A percentile compares a stretch with the other conserved stretches of the same genome.
phyloP scores from a whole-genome alignment of 805 yeast genomes.

The Sporopachydermia quercuum region DNA sequence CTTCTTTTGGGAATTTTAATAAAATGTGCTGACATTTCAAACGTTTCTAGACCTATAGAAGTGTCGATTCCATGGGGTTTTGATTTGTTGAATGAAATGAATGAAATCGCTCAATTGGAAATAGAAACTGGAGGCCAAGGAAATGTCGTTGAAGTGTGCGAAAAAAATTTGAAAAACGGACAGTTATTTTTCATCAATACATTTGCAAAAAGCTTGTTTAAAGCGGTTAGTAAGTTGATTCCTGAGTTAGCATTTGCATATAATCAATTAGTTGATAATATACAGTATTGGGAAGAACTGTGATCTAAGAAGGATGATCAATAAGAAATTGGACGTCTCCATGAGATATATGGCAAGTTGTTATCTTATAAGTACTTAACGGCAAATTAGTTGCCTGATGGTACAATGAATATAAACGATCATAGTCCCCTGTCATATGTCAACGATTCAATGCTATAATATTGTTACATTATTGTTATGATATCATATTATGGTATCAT shows the following conservation, averaged over 20 bases:
- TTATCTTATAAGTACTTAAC: too few relatives aligned
- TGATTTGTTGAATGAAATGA: slow-evolving; percentile 63
- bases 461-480: too few relatives aligned
- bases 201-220: slow-evolving; percentile 68
- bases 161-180: slow-evolving; percentile 25
- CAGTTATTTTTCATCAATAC: slow-evolving; percentile 74
- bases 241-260: slow-evolving; percentile 46
- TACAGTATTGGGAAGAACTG: slow-evolving; percentile 35
- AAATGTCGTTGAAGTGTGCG: slow-evolving; percentile 2
- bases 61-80: slow-evolving; percentile 80
- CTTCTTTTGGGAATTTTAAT: slow-evolving; percentile 56
- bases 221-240: slow-evolving; percentile 41
- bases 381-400: too few relatives aligned
- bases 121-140: slow-evolving; percentile 15
- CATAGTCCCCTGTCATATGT: too few relatives aligned
- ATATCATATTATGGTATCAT: too few relatives aligned
- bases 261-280: slow-evolving; percentile 38
- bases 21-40: slow-evolving; percentile 92
- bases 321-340: too few relatives aligned
- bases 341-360: too few relatives aligned
- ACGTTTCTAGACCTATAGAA: slow-evolving; percentile 68
- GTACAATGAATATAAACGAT: too few relatives aligned
- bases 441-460: too few relatives aligned
- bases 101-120: slow-evolving; percentile 46
- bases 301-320: slow-evolving; percentile 7